A percentile compares a stretch with the other conserved stretches of the same genome.
Evolutionary conservation across 495 filamentous ascomycete species (phyloP).

Genomic region (Friedmanniomyces simplex): DNA sequence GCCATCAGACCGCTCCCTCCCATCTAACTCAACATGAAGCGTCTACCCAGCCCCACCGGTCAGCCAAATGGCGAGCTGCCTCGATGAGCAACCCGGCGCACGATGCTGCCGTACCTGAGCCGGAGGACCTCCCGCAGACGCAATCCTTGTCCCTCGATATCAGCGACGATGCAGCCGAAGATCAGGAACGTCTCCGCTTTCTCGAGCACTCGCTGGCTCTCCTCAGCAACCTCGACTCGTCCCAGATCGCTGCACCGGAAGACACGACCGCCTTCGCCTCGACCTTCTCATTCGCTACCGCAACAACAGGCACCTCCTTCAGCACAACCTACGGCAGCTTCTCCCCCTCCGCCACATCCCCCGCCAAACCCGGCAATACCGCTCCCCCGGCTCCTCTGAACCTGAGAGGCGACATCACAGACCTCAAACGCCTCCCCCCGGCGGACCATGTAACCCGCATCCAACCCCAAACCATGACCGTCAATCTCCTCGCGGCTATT

Average conservation of each 20-base stretch:
- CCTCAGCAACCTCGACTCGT: constrained; percentile 47
- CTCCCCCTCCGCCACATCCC: not conserved
- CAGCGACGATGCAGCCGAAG: not conserved
- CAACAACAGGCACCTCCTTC: constrained; percentile 2
- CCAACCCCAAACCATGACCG: constrained; percentile 64
- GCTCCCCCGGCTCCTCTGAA: not conserved
- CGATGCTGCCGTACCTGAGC: not conserved
- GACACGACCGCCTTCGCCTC: constrained; percentile 9
- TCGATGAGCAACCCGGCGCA: not conserved
- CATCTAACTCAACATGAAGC: not conserved
- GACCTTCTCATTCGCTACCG: constrained; percentile 21
- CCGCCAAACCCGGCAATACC: too few relatives aligned
- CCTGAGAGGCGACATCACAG: constrained; percentile 23
- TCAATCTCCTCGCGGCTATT: constrained; percentile 69
- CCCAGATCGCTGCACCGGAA: constrained; percentile 32
- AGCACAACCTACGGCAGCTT: not conserved
- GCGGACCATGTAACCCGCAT: constrained; percentile 58
- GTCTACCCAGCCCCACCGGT: not conserved
- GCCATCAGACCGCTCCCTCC: not conserved
- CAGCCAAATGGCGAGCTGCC: constrained; percentile 6
- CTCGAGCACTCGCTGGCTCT: constrained; percentile 63
- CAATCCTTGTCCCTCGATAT: constrained; percentile 1
- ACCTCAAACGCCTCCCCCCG: constrained; percentile 61
- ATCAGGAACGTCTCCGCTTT: constrained; percentile 33
- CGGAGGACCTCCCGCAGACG: not conserved